Conservation (phyloP, 2,329 filamentous ascomycete genomes). For the Monilinia laxa region DNA sequence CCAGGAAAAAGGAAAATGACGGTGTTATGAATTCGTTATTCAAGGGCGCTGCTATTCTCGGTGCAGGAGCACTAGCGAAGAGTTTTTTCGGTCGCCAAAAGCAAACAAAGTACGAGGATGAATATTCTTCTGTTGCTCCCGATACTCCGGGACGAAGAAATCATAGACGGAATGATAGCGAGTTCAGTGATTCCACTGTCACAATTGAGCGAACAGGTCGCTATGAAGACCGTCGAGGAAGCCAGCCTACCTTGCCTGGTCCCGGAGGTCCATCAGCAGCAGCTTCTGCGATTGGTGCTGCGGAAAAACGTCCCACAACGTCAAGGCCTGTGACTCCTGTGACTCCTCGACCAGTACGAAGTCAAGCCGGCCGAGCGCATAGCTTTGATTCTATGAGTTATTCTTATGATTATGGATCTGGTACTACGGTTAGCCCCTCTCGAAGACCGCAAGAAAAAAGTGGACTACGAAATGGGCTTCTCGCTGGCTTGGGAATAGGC, state of each 20-base stretch:
- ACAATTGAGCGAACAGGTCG: slow-evolving; percentile 31
- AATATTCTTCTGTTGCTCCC: slow-evolving; percentile 62
- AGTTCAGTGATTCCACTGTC: slow-evolving; percentile 49
- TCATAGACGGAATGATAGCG: slow-evolving; percentile 42
- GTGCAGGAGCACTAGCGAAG: slow-evolving; percentile 61
- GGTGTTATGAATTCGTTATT: slow-evolving; percentile 62
- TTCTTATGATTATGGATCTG: slow-evolving; percentile 50
- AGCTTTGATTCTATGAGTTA: slow-evolving; percentile 53
- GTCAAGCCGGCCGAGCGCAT: slow-evolving; percentile 45
- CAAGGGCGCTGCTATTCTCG: slow-evolving; percentile 59
- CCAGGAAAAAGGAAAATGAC: slow-evolving; percentile 45
- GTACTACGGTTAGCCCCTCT: slow-evolving; percentile 57
- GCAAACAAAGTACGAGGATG: slow-evolving; percentile 49
- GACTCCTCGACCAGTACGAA: slow-evolving; percentile 44
- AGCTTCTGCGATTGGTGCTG: slow-evolving; percentile 50
- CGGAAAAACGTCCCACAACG: slow-evolving; percentile 43
- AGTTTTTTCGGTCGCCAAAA: slow-evolving; percentile 56
- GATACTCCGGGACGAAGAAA: slow-evolving; percentile 57
- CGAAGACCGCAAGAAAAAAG: slow-evolving; percentile 42
- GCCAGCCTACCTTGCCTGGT: slow-evolving; percentile 47
- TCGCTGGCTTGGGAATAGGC: slow-evolving; percentile 64
- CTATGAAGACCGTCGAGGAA: slow-evolving; percentile 37
- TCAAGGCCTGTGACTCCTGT: slow-evolving; percentile 30
- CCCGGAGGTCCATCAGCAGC: slow-evolving; percentile 47
- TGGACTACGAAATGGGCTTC: slow-evolving; percentile 46